Evolutionary conservation across 2,329 filamentous ascomycete genomes (phyloP).

Genomic region (Ophiocordyceps camponoti-leonardi): DNA sequence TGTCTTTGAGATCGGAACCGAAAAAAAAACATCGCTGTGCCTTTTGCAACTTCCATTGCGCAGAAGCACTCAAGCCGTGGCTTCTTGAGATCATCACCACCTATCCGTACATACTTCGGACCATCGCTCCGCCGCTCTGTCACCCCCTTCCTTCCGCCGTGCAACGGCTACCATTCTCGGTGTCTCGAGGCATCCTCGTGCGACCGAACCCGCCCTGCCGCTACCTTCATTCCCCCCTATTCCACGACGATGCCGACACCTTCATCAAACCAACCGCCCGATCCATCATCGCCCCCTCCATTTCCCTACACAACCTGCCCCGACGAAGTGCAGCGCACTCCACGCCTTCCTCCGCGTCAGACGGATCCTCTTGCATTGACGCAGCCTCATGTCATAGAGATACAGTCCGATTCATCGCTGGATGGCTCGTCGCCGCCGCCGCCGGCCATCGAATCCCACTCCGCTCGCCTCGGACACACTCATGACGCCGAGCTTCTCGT

Average conservation of each 20-base stretch:
- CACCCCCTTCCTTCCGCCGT: neutral
- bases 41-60: neutral
- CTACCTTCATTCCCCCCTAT: neutral
- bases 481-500: slow-evolving; percentile 6
- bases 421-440: slow-evolving; percentile 8
- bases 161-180: neutral
- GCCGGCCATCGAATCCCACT: slow-evolving; percentile 4
- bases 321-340: slow-evolving; percentile 18
- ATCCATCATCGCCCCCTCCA: slow-evolving; percentile 18
- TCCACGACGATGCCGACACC: slow-evolving; percentile 25
- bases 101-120: no score
- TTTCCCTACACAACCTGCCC: slow-evolving; percentile 25
- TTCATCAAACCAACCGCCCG: slow-evolving; percentile 22
- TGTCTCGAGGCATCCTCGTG: neutral
- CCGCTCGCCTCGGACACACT: neutral
- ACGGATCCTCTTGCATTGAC: slow-evolving; percentile 6
- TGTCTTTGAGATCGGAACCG: no score
- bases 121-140: neutral
- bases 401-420: slow-evolving; percentile 6
- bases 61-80: neutral
- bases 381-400: slow-evolving; percentile 7
- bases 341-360: slow-evolving; percentile 8
- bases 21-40: no score
- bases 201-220: neutral
- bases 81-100: neutral